These are phyloP conservation scores for Tuber melanosporum DNA, from an alignment of 495 filamentous ascomycete species.

Conservation along the genomic window DNA sequence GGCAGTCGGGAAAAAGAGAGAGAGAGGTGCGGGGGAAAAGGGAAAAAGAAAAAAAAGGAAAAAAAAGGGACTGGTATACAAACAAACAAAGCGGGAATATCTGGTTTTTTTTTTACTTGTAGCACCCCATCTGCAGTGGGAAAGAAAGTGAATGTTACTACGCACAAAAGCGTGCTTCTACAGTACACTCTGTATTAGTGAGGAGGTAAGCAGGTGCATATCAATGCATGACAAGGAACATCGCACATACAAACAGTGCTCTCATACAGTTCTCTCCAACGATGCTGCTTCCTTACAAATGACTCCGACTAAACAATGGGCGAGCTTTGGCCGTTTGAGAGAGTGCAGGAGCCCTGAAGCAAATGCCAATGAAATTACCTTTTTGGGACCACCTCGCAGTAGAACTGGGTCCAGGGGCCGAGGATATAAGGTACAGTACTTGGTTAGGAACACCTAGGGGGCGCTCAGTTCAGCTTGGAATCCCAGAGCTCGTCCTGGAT, in stretches of 20 bases:
- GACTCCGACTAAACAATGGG: not conserved
- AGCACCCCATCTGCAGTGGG: conserved; percentile 21
- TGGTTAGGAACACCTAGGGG: conserved; percentile 26
- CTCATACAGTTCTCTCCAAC: not conserved
- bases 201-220: not conserved
- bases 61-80: conserved; percentile 13
- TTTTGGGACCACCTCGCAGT: conserved; percentile 32
- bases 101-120: conserved; percentile 6
- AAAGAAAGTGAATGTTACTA: not conserved
- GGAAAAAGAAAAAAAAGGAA: not conserved
- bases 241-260: not conserved
- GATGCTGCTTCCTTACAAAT: not conserved
- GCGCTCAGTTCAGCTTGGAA: conserved; percentile 29
- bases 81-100: conserved; percentile 25
- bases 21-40: conserved; percentile 1
- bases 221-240: conserved; percentile 1
- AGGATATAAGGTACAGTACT: conserved; percentile 26
- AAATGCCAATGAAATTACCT: conserved; percentile 22
- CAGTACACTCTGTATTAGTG: not conserved
- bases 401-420: conserved; percentile 28
- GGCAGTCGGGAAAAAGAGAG: not conserved
- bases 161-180: not conserved
- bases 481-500: conserved; percentile 31
- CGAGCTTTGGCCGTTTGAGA: conserved; percentile 26
- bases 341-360: conserved; percentile 20